phyloP scores from a whole-genome alignment of 2,329 filamentous ascomycete genomes.

The Cercospora sp. region DNA sequence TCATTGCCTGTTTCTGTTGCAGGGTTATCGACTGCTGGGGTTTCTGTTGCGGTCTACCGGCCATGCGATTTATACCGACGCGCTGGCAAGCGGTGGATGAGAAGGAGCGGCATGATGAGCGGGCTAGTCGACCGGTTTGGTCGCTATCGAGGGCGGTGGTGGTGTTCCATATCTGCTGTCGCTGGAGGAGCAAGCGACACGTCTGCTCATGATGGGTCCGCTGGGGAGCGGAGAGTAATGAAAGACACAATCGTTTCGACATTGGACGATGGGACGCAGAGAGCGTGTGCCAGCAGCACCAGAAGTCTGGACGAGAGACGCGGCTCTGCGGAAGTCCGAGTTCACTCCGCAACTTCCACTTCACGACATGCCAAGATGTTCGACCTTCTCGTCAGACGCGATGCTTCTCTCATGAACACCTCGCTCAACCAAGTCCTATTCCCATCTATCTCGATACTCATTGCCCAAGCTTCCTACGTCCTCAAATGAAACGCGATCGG shows the following conservation, averaged over 20 bases:
- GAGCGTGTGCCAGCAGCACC: background rate
- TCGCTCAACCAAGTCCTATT: background rate
- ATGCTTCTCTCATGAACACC: background rate
- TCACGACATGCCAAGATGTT: background rate
- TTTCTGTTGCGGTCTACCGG: conserved; percentile 24
- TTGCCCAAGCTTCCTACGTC: background rate
- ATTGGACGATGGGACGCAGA: conserved; percentile 17
- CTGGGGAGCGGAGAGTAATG: conserved; percentile 22
- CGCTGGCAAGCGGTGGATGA: conserved; percentile 19
- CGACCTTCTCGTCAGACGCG: background rate
- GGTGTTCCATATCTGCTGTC: conserved; percentile 16
- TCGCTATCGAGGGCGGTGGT: conserved; percentile 15
- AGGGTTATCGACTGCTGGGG: conserved; percentile 45
- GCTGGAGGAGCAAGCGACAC: conserved; percentile 7
- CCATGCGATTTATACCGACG: conserved; percentile 16
- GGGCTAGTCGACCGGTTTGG: background rate
- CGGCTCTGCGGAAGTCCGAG: conserved; percentile 8
- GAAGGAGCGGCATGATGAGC: conserved; percentile 25
- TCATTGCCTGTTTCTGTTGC: conserved; percentile 39
- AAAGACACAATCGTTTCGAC: conserved; percentile 30
- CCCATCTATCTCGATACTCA: background rate
- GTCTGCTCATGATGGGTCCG: conserved; percentile 14
- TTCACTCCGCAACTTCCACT: background rate
- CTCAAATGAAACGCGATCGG: background rate
- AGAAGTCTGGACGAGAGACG: background rate